A percentile compares a stretch with the other conserved stretches of the same genome.
phyloP scores from a whole-genome alignment of 1,139 yeast species.

The Debaryomyces coudertii region DNA sequence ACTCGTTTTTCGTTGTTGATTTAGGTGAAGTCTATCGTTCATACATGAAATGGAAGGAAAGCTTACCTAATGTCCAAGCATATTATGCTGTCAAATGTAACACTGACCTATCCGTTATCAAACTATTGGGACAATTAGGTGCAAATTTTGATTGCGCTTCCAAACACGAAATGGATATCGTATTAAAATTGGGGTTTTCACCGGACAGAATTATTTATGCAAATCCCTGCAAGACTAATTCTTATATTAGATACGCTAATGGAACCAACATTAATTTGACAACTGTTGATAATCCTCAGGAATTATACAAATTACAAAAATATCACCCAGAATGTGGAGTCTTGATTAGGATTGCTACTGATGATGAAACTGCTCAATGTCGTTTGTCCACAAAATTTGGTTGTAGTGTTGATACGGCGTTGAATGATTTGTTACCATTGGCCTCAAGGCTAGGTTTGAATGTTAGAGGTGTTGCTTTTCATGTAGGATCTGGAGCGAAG shows the following conservation, averaged over 20 bases:
- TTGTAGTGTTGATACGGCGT: slow-evolving; percentile 62
- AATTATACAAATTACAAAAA: slow-evolving; percentile 70
- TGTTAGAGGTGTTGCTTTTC: slow-evolving; percentile 89
- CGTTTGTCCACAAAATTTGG: slow-evolving; percentile 90
- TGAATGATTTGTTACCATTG: slow-evolving; percentile 55
- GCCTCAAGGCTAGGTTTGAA: slow-evolving; percentile 66
- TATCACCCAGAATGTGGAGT: slow-evolving; percentile 71
- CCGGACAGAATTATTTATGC: slow-evolving; percentile 82
- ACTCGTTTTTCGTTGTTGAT: slow-evolving; percentile 89
- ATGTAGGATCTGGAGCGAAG: slow-evolving; percentile 92
- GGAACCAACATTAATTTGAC: slow-evolving; percentile 62
- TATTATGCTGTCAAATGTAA: slow-evolving; percentile 95
- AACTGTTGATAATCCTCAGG: slow-evolving; percentile 89
- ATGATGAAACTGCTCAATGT: slow-evolving; percentile 87
- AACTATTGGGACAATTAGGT: slow-evolving; percentile 60
- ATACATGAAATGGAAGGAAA: slow-evolving; percentile 58
- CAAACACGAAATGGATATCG: slow-evolving; percentile 73
- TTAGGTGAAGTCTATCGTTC: slow-evolving; percentile 70
- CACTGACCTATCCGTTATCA: slow-evolving; percentile 65
- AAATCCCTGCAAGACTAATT: slow-evolving; percentile 88
- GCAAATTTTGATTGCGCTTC: slow-evolving; percentile 95
- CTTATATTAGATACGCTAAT: slow-evolving; percentile 75
- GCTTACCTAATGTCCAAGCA: slow-evolving; percentile 78
- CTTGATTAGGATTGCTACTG: slow-evolving; percentile 82
- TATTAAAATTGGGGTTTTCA: slow-evolving; percentile 63